These are phyloP conservation scores for Colletotrichum salicis DNA, from an alignment of 2,329 filamentous ascomycete species.

Conservation along the genomic window DNA sequence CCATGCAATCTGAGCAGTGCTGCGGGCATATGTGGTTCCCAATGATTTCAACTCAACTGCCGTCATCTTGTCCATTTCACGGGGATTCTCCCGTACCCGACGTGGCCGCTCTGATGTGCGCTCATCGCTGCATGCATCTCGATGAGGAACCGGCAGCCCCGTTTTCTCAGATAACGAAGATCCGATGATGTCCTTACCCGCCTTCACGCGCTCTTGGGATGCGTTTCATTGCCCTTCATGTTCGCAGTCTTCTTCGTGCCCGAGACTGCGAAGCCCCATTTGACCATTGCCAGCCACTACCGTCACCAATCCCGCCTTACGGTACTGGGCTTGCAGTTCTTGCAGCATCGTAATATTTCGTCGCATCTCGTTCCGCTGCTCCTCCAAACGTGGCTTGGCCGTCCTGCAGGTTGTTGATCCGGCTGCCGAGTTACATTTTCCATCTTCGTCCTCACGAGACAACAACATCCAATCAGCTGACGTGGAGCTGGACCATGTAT, in stretches of 20 bases:
- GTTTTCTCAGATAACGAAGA: neutral
- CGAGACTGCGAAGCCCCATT: neutral
- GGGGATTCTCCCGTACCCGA: neutral
- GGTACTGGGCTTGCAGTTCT: neutral
- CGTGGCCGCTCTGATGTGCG: neutral
- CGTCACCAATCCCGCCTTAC: neutral
- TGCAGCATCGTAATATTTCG: neutral
- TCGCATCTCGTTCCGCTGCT: slow-evolving; percentile 10
- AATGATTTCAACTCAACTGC: neutral
- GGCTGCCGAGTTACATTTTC: neutral
- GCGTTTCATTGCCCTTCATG: neutral
- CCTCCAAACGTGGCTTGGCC: neutral
- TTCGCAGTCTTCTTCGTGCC: neutral
- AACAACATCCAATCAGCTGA: neutral
- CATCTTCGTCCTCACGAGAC: neutral
- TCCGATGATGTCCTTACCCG: neutral
- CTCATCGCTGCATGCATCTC: slow-evolving; percentile 3
- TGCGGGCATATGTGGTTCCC: neutral
- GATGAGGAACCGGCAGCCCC: neutral
- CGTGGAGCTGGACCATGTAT: slow-evolving; percentile 4
- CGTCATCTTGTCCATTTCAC: slow-evolving; percentile 3
- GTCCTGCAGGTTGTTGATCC: neutral
- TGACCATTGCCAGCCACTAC: neutral
- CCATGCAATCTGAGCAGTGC: neutral
- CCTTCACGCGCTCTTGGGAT: neutral